Conservation (phyloP, 495 filamentous ascomycete species). For the Tuber borchii region DNA sequence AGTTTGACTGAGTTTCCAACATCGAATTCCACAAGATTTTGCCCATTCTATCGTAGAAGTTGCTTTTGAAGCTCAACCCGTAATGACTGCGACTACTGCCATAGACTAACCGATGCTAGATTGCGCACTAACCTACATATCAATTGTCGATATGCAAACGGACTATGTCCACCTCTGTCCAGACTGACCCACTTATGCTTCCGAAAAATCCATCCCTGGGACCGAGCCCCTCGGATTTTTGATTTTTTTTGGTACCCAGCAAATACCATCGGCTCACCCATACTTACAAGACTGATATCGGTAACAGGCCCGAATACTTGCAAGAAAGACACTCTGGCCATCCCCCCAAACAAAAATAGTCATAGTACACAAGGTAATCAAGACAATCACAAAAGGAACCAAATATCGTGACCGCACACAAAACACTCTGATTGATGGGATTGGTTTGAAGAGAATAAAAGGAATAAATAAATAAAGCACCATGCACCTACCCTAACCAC, state of each 20-base stretch:
- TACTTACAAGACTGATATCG: not conserved
- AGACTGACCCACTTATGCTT: not conserved
- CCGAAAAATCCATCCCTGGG: not conserved
- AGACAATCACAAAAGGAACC: not conserved
- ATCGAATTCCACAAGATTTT: not conserved
- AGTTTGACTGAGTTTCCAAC: not conserved
- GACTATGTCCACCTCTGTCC: constrained; percentile 2
- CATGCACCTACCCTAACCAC: constrained; percentile 4
- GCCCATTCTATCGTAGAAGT: not conserved
- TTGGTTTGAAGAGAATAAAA: not conserved
- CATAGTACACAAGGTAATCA: constrained; percentile 2
- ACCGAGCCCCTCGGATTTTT: not conserved
- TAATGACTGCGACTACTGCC: not conserved
- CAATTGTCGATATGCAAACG: not conserved
- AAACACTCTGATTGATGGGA: not conserved
- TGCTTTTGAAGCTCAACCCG: not conserved
- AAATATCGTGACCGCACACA: not conserved
- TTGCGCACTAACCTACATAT: not conserved
- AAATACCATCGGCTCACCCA: not conserved
- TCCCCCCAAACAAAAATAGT: not conserved
- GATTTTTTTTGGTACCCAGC: not conserved
- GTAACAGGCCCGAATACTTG: not conserved
- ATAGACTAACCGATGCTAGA: not conserved
- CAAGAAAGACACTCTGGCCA: not conserved
- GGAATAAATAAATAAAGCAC: constrained; percentile 4